Percentiles rank a stretch among this genome's conserved stretches.
These are phyloP conservation scores for Ustilago xerochloae DNA, from an alignment of 1,284 basidiomycete genomes.

Conservation along the genomic window DNA sequence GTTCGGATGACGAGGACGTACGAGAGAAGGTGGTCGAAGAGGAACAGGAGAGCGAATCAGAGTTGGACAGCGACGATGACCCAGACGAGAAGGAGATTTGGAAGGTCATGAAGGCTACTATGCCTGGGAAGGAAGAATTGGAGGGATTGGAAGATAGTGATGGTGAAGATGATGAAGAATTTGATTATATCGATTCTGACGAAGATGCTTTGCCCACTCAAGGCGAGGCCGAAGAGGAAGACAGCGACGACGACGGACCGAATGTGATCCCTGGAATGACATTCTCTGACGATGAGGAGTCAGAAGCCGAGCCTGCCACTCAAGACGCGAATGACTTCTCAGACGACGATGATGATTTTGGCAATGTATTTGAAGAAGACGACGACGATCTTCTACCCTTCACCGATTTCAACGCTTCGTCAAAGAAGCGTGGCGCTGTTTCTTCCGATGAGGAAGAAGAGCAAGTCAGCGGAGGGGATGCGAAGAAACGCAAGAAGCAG, in stretches of 20 bases:
- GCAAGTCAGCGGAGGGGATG: conserved; percentile 29
- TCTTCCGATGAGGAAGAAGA: conserved; percentile 22
- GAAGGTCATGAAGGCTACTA: conserved; percentile 69
- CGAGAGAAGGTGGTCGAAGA: conserved; percentile 31
- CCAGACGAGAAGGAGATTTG: conserved; percentile 69
- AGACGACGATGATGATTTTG: conserved; percentile 45
- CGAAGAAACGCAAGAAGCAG: conserved; percentile 57
- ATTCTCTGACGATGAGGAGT: conserved; percentile 42
- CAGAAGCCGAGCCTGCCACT: not conserved
- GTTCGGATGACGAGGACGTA: conserved; percentile 75
- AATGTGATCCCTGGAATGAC: conserved; percentile 45
- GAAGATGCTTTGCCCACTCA: conserved; percentile 38
- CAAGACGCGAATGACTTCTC: conserved; percentile 24
- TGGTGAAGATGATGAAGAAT: conserved; percentile 41
- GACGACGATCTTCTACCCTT: conserved; percentile 66
- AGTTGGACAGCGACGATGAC: conserved; percentile 46
- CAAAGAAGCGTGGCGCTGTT: conserved; percentile 24
- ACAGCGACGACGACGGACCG: conserved; percentile 20
- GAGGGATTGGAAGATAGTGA: conserved; percentile 67
- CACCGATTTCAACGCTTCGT: conserved; percentile 51
- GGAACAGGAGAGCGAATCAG: conserved; percentile 28
- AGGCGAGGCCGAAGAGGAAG: conserved; percentile 49
- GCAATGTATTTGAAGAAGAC: conserved; percentile 62
- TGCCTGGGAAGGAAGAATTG: conserved; percentile 73
- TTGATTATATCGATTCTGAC: conserved; percentile 50